Evolutionary conservation across 2,329 filamentous ascomycete species (phyloP), one percentile per base, ranked within the genome.

Genomic region (Pestalotiopsis fici): DNA sequence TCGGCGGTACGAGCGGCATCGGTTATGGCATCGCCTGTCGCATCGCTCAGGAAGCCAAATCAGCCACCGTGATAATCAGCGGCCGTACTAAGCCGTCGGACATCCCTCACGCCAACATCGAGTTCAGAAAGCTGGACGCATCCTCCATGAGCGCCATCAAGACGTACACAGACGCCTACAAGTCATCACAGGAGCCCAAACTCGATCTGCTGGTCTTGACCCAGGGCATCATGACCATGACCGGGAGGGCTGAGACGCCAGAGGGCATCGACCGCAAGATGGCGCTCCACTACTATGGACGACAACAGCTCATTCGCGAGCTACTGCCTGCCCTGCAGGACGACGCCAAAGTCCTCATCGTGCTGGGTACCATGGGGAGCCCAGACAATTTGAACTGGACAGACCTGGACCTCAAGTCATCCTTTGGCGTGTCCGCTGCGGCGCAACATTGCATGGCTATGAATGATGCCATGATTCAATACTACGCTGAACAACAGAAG

Each of bases 231-330:
- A 57, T 81, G 27, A 78, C 78, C 0, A 72, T 74, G 6, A 74
- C 73, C 3, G 79, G 80, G 0, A 69, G 80, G 47, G 77, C 73
- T 1, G 81, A 84, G 69, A 83, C 83, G 0, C 28, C 78, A 1
- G 83, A 85, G 68, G 82, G 81, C 0, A 78, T 85, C 18, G 81
- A 84, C 60, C 74, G 74, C 59, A 84, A 83, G 69, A 80, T 84
- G 75, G 78, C 78, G 0, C 73, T 85, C n/a, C 81, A 83, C 65
- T 84, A 82, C 69, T 85, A 85, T 67, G 79, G 82, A 18, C 79
- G 78, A 13, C 82, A 84, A 69, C 77, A 82, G 0, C 79, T 85
- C 15, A 78, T 83, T 25, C 72, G 75, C 15, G 79, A 82, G 47
- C 74, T 85, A 4, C 68, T 79, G 0, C 81, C 83, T 0, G 71